phyloP scores from a whole-genome alignment of 768 basidiomycete genomes.

The Gloeostereum incarnatum region DNA sequence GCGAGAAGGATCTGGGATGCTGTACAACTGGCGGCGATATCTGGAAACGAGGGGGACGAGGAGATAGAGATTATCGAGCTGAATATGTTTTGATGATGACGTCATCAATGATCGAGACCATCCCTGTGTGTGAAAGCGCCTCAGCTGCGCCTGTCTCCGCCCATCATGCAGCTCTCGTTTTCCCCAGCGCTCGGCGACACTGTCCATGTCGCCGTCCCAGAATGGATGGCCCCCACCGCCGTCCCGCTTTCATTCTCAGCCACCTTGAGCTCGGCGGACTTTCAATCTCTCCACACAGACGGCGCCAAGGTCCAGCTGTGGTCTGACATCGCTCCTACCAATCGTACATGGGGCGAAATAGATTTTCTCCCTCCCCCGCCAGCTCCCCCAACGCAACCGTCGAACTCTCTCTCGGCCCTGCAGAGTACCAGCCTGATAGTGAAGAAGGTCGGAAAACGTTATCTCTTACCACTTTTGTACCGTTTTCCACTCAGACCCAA shows the following conservation, averaged over 20 bases:
- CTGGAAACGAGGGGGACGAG: background rate
- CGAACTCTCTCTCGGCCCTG: constrained; percentile 7
- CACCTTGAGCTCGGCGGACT: constrained; percentile 18
- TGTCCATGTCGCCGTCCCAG: constrained; percentile 16
- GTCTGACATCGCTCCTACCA: constrained; percentile 23
- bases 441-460: background rate
- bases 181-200: constrained; percentile 26
- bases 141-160: background rate
- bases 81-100: too few relatives aligned
- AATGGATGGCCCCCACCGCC: constrained; percentile 11
- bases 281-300: constrained; percentile 18
- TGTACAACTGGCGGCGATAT: too few relatives aligned
- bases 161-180: constrained; percentile 26
- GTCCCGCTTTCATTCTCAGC: constrained; percentile 27
- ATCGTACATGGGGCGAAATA: constrained; percentile 22
- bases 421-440: background rate
- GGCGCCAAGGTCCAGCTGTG: constrained; percentile 31
- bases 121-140: background rate
- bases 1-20: too few relatives aligned
- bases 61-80: background rate
- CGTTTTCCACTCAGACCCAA: constrained; percentile 2
- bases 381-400: background rate
- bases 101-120: too few relatives aligned
- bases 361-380: constrained; percentile 16
- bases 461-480: constrained; percentile 6